A percentile compares a stretch with the other conserved stretches of the same genome.
Conservation (phyloP, 1,139 yeast genomes). For the Nadsonia commutata region DNA sequence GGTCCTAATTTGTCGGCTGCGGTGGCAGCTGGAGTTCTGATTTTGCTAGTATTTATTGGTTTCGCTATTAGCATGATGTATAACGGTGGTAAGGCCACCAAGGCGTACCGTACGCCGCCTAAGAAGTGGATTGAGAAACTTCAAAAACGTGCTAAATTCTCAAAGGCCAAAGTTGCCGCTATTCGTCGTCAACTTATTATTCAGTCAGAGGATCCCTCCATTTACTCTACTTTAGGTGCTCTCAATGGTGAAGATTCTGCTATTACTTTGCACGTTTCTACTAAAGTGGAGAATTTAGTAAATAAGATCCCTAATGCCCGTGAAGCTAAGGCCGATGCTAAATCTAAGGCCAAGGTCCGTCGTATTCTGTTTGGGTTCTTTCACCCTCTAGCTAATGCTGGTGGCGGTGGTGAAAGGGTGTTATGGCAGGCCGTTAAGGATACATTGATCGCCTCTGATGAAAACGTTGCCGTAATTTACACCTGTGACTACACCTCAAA, state of each 20-base stretch:
- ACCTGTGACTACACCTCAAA: conserved; percentile 38
- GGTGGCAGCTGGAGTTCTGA: background rate
- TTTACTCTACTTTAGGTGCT: conserved; percentile 22
- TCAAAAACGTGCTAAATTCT: conserved; percentile 14
- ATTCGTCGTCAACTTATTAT: conserved; percentile 40
- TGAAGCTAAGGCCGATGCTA: conserved; percentile 8
- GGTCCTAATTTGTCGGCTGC: background rate
- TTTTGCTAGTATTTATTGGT: background rate
- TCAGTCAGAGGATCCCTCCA: conserved; percentile 35
- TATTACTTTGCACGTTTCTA: conserved; percentile 2
- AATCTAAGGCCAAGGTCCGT: conserved; percentile 19
- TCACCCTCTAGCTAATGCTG: conserved; percentile 92
- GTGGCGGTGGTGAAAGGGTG: conserved; percentile 97
- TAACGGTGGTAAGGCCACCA: background rate
- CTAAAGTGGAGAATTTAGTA: conserved; percentile 7
- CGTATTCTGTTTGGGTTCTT: conserved; percentile 61
- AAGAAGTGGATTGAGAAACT: conserved; percentile 16
- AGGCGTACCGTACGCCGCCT: conserved; percentile 17
- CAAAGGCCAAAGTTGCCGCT: conserved; percentile 22
- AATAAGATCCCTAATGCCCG: conserved; percentile 12
- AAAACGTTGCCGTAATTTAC: conserved; percentile 57
- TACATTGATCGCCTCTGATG: conserved; percentile 38
- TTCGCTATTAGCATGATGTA: background rate
- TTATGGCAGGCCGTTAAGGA: conserved; percentile 85
- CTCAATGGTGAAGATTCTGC: conserved; percentile 5